Base-by-base conservation (phyloP, 192 early-diverging fungal species). In the Mortierella alpina region DNA sequence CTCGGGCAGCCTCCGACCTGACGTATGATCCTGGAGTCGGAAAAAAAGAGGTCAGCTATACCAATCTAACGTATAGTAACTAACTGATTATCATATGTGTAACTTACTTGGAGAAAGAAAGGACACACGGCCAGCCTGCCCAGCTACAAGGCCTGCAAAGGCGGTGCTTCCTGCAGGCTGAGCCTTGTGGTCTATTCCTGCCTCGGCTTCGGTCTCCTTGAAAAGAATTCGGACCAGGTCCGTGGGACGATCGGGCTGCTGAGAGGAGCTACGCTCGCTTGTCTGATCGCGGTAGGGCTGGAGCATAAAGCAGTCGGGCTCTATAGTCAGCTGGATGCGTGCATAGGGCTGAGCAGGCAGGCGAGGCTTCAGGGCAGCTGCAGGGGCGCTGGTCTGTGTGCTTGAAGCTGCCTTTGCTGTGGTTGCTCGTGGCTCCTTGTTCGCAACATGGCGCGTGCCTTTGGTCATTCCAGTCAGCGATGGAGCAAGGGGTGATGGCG, bases 301-400 rank as follows among this genome's bases (percentile, higher is more conserved):
- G 17, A 78, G 63, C n/a, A 78, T 55, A 58, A 78, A 70, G 55
- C 75, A 51, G 53, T 70, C 45, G 62, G 61, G 68, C 56, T 78
- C 75, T 60, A 78, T 58, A n/a, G 75, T 78, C 49, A 78, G 39
- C 11, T 65, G 56, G 13, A 78, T 57, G 9, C 63, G 68, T 23
- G 68, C 31, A 52, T 66, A 78, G 57, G 75, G 75, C 15, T 57
- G 67, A 64, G 61, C 68, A 55, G 42, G 74, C 2, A 20, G 41
- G 3, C 14, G 57, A 7, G 23, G 72, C 8, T 20, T 54, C 14
- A 58, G 52, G 22, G 9, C 49, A 39, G 67, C 1, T n/a, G 31
- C 15, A 42, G 46, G 56, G 22, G 18, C 17, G 23, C n/a, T 44
- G 17, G 52, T 15, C 8, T 64, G 23, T 20, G 55, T 63, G 39